Conservation (phyloP, 2,329 filamentous ascomycete genomes). For the Claviceps maximensis region DNA sequence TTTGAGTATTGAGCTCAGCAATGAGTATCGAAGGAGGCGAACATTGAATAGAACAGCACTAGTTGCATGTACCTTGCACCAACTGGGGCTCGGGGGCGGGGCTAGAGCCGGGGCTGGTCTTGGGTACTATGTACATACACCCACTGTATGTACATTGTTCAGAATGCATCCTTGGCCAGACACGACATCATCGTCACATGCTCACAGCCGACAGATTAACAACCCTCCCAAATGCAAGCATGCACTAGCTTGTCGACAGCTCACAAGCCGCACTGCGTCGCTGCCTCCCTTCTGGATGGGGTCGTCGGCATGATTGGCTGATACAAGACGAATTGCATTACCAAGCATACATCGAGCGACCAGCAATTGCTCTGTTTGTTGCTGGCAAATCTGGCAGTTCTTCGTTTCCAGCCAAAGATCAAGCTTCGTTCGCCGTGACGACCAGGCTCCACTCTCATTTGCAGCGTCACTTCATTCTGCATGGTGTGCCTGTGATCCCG, state of each 20-base stretch:
- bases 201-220: conserved; percentile 1
- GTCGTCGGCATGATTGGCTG: neutral
- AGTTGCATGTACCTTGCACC: no score
- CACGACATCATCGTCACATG: conserved; percentile 19
- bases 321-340: neutral
- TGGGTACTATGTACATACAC: no score
- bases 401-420: neutral
- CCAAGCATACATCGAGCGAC: neutral
- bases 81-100: no score
- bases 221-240: neutral
- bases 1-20: no score
- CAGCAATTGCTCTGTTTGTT: neutral
- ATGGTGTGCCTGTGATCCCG: conserved; percentile 15
- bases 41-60: no score
- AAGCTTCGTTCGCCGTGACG: neutral
- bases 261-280: neutral
- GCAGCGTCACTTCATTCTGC: neutral
- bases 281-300: neutral
- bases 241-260: neutral
- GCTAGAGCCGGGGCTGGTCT: no score
- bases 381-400: neutral
- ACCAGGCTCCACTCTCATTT: neutral
- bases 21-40: no score
- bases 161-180: conserved; percentile 3
- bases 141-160: neutral